A percentile compares a stretch with the other conserved stretches of the same genome.
Conservation (phyloP, 208 protist species). For the Vickermania ingenoplastis region DNA sequence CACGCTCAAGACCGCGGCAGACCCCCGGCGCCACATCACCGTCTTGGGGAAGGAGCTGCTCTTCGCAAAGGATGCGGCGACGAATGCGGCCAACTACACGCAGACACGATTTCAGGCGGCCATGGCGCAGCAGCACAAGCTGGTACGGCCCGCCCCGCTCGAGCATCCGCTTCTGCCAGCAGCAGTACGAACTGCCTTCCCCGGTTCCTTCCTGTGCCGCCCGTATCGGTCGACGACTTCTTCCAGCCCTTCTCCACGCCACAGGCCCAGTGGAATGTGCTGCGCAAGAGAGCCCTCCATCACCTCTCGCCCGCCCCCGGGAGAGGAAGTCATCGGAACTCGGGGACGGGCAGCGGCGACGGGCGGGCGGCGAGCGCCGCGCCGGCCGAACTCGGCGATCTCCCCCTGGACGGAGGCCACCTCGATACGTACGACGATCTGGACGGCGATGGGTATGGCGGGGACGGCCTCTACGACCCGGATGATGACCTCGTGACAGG, state of each 20-base stretch:
- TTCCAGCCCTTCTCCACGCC: constrained; percentile 76
- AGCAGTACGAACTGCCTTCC: constrained; percentile 38
- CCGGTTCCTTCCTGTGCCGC: constrained; percentile 45
- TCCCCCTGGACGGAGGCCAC: constrained; percentile 65
- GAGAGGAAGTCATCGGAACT: constrained; percentile 17
- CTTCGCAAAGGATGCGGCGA: constrained; percentile 46
- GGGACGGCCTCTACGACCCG: constrained; percentile 20
- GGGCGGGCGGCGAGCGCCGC: constrained; percentile 5
- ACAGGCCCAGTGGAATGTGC: constrained; percentile 64
- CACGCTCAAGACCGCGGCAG: constrained; percentile 7
- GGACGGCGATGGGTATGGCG: constrained; percentile 36
- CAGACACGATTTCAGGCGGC: constrained; percentile 48
- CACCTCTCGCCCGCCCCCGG: too few species aligned
- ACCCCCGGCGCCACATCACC: constrained; percentile 50
- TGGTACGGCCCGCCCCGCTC: constrained; percentile 42
- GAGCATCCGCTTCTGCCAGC: constrained; percentile 9
- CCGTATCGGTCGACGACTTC: constrained; percentile 43
- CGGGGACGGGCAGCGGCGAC: not conserved
- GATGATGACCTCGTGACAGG: constrained; percentile 24
- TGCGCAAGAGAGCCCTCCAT: constrained; percentile 82
- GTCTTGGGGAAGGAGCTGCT: constrained; percentile 69
- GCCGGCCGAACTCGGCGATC: constrained; percentile 18
- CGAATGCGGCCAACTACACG: constrained; percentile 38
- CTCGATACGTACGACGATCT: constrained; percentile 42
- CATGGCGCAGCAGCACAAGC: constrained; percentile 47